These are phyloP conservation scores for Erodium trifolium DNA, from an alignment of 441 rosid genomes.

Conservation along the genomic window DNA sequence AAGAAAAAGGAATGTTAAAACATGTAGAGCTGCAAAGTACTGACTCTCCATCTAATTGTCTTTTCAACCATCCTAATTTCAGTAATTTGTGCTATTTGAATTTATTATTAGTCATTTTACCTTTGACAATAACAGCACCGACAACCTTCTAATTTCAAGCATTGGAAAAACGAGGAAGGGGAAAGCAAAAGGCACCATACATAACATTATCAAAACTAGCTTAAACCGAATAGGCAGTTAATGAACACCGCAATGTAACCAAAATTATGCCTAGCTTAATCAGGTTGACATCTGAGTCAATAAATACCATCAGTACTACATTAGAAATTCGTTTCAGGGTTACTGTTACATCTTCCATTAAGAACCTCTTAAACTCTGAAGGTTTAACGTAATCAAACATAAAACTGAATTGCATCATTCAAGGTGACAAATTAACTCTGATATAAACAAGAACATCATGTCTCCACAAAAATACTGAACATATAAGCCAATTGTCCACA, in stretches of 20 bases:
- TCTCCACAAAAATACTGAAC: neutral
- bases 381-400: neutral
- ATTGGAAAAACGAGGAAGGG: neutral
- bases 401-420: neutral
- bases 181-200: conserved; percentile 1
- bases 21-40: too few relatives aligned
- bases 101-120: too few relatives aligned
- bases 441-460: neutral
- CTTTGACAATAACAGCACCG: neutral
- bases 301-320: neutral
- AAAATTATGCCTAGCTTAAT: neutral
- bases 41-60: too few relatives aligned
- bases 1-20: too few relatives aligned
- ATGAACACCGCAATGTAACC: neutral
- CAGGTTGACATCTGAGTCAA: neutral
- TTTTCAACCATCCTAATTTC: too few relatives aligned
- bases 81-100: too few relatives aligned
- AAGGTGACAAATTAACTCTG: neutral
- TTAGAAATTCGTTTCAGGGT: neutral
- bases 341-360: neutral
- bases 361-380: neutral
- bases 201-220: neutral
- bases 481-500: neutral
- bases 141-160: neutral
- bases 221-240: neutral